phyloP scores from a whole-genome alignment of 805 yeast species.

The Nakazawaea siamensis region DNA sequence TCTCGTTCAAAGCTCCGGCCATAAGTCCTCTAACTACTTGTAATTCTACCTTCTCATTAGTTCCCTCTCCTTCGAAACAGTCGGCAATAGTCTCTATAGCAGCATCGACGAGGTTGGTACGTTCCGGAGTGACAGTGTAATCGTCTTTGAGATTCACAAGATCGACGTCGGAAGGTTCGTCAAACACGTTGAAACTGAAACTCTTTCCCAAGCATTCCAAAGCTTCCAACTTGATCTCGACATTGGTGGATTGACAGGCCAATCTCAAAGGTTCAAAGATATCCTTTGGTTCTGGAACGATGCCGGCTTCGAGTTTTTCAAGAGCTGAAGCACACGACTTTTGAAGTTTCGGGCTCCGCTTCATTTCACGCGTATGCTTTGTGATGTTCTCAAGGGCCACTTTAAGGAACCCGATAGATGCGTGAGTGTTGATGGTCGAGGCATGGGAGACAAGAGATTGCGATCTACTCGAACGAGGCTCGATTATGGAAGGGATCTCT shows the following conservation, averaged over 20 bases:
- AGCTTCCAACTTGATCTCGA: slow-evolving; percentile 62
- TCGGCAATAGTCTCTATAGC: slow-evolving; percentile 79
- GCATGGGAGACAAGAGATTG: slow-evolving; percentile 7
- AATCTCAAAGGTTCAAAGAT: slow-evolving; percentile 74
- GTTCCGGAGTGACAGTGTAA: slow-evolving; percentile 14
- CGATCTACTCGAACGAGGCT: slow-evolving; percentile 2
- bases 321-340: slow-evolving; percentile 30
- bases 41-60: slow-evolving; percentile 81
- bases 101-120: slow-evolving; percentile 46
- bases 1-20: slow-evolving; percentile 77
- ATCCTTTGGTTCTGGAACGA: slow-evolving; percentile 35
- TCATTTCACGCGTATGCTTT: slow-evolving; percentile 24
- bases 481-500: no score
- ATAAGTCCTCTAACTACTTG: slow-evolving; percentile 90
- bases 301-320: slow-evolving; percentile 29
- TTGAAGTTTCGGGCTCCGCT: slow-evolving; percentile 35
- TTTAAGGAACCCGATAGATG: slow-evolving; percentile 24
- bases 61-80: slow-evolving; percentile 87
- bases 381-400: slow-evolving; percentile 22
- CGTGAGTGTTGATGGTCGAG: slow-evolving; percentile 13
- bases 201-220: slow-evolving; percentile 82
- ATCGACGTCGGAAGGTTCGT: slow-evolving; percentile 41
- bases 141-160: slow-evolving; percentile 27
- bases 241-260: slow-evolving; percentile 61
- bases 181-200: slow-evolving; percentile 79